phyloP scores from a whole-genome alignment of 1,284 basidiomycete genomes.

The Malassezia pachydermatis region DNA sequence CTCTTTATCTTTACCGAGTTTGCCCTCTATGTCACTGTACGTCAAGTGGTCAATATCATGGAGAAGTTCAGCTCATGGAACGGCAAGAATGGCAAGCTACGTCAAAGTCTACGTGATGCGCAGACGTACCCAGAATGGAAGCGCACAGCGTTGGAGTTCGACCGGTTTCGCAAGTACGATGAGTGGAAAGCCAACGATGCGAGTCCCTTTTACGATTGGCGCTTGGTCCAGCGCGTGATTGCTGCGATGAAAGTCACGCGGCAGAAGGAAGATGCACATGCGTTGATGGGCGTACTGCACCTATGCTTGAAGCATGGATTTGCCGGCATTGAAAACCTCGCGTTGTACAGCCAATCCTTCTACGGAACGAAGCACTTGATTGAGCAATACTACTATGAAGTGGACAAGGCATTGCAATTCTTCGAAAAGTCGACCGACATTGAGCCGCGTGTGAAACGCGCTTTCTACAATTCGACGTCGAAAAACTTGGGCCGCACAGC shows the following conservation, averaged over 20 bases:
- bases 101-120: slow-evolving; percentile 65
- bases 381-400: slow-evolving; percentile 35
- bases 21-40: slow-evolving; percentile 66
- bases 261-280: slow-evolving; percentile 63
- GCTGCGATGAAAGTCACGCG: slow-evolving; percentile 30
- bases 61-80: slow-evolving; percentile 56
- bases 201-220: slow-evolving; percentile 46
- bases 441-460: slow-evolving; percentile 74
- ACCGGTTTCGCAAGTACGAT: slow-evolving; percentile 51
- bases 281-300: slow-evolving; percentile 74
- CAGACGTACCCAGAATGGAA: slow-evolving; percentile 71
- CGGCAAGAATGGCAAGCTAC: slow-evolving; percentile 67
- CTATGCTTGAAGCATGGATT: slow-evolving; percentile 88
- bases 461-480: slow-evolving; percentile 80
- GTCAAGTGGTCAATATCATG: slow-evolving; percentile 62
- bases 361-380: slow-evolving; percentile 41
- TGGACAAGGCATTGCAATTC: slow-evolving; percentile 28
- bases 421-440: slow-evolving; percentile 51
- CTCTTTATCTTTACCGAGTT: slow-evolving; percentile 77
- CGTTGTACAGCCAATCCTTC: slow-evolving; percentile 76
- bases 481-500: slow-evolving; percentile 82
- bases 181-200: slow-evolving; percentile 39
- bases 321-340: slow-evolving; percentile 80
- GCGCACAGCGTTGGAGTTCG: slow-evolving; percentile 65
- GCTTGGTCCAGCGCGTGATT: slow-evolving; percentile 42